Evolutionary conservation across 352 stramenopile species (phyloP).

Genomic region (Phytopythium kandeliae): DNA sequence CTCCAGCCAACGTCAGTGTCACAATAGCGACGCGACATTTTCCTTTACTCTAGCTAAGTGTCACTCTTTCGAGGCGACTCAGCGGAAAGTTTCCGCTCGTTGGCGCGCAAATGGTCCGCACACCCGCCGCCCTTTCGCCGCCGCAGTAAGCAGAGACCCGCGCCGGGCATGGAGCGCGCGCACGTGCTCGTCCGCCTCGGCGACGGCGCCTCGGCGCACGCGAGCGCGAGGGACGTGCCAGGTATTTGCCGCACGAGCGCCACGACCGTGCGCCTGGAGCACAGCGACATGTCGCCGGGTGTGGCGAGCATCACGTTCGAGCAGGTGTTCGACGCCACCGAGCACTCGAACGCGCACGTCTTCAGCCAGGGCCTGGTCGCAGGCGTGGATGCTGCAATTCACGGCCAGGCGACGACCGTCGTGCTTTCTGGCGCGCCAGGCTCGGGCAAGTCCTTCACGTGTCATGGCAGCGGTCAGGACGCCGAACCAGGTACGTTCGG

Average conservation of each 20-base stretch:
- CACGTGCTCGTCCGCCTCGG: constrained; percentile 54
- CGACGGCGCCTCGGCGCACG: neutral
- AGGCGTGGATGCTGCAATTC: constrained; percentile 16
- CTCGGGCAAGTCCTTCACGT: constrained; percentile 56
- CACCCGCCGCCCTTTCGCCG: constrained; percentile 2
- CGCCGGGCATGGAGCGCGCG: constrained; percentile 35
- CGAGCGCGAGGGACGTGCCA: neutral
- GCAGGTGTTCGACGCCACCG: constrained; percentile 44
- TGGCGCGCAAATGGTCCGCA: neutral
- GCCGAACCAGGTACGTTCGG: constrained; percentile 8
- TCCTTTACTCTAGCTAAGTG: neutral
- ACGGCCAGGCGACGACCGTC: constrained; percentile 32
- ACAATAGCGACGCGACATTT: too few relatives aligned
- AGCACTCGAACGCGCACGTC: constrained; percentile 28
- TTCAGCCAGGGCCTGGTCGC: constrained; percentile 37
- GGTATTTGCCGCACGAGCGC: constrained; percentile 56
- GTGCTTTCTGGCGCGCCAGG: constrained; percentile 34
- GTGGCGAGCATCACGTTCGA: constrained; percentile 78
- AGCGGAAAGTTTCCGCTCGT: too few relatives aligned
- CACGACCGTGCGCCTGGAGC: constrained; percentile 59
- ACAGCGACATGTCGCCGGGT: constrained; percentile 70
- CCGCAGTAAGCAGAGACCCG: neutral
- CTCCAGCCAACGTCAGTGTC: neutral
- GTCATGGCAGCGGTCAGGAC: constrained; percentile 34
- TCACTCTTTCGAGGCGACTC: constrained; percentile 1